These are phyloP conservation scores for Coriaria nepalensis DNA, from an alignment of 306 rosid species.

Conservation along the genomic window DNA sequence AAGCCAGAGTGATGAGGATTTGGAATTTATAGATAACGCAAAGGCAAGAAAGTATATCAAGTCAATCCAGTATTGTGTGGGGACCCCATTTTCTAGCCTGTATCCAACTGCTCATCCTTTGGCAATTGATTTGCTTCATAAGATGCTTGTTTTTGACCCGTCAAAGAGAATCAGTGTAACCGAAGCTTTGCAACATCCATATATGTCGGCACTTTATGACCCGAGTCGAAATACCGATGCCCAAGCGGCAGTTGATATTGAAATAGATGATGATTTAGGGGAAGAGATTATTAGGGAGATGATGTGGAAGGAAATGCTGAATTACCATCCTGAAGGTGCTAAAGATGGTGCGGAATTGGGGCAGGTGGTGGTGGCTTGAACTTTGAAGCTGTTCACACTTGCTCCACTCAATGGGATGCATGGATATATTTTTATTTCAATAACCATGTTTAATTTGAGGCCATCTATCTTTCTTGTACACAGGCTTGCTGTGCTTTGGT, in stretches of 20 bases:
- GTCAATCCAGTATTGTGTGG: conserved; percentile 43
- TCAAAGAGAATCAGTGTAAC: conserved; percentile 76
- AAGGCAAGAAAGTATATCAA: conserved; percentile 67
- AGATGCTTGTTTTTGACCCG: conserved; percentile 93
- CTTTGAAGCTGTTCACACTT: too few species aligned
- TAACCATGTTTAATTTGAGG: too few species aligned
- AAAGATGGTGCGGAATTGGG: conserved; percentile 19
- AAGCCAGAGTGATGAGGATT: conserved; percentile 82
- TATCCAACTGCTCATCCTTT: conserved; percentile 72
- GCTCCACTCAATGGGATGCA: too few species aligned
- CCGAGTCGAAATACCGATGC: conserved; percentile 59
- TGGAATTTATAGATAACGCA: conserved; percentile 72
- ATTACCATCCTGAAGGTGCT: conserved; percentile 66
- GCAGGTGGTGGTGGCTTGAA: too few species aligned
- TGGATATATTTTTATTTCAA: too few species aligned
- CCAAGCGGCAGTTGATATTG: conserved; percentile 78
- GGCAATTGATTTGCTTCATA: conserved; percentile 69
- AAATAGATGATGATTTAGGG: conserved; percentile 79
- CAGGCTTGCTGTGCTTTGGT: too few species aligned
- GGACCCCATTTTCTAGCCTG: conserved; percentile 44
- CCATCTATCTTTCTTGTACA: too few species aligned
- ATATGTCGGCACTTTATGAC: conserved; percentile 74
- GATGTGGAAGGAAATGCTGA: conserved; percentile 92
- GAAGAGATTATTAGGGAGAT: conserved; percentile 93
- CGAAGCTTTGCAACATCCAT: conserved; percentile 86